phyloP scores from a whole-genome alignment of 2,329 filamentous ascomycete species.

The Diaporthe sp. region DNA sequence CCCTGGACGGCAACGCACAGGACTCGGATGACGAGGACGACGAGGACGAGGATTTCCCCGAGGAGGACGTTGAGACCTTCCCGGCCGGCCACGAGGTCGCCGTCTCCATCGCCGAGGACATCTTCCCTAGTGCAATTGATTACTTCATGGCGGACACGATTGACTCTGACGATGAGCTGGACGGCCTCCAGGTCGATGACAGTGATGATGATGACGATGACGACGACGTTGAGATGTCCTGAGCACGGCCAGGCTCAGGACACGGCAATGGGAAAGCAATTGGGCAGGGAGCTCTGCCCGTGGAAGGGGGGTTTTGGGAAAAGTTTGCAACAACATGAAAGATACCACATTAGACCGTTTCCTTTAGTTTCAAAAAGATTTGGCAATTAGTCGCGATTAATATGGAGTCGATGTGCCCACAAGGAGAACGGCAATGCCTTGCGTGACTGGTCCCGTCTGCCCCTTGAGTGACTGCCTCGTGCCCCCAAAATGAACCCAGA shows the following conservation, averaged over 20 bases:
- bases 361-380: neutral
- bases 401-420: neutral
- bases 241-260: neutral
- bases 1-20: conserved; percentile 39
- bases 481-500: no score
- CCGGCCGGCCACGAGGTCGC: conserved; percentile 36
- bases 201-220: conserved; percentile 34
- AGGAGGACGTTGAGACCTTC: conserved; percentile 43
- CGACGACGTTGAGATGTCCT: conserved; percentile 37
- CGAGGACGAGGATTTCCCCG: conserved; percentile 46
- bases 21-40: conserved; percentile 51
- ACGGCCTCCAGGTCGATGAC: conserved; percentile 34
- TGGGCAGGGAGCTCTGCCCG: neutral
- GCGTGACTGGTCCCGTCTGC: neutral
- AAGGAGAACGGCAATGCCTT: neutral
- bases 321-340: conserved; percentile 25
- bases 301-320: neutral
- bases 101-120: conserved; percentile 35
- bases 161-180: conserved; percentile 35
- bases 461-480: neutral
- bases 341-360: conserved; percentile 29
- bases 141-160: conserved; percentile 37
- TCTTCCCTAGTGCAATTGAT: conserved; percentile 36
- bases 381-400: neutral
- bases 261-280: neutral